Evolutionary conservation across 2,329 filamentous ascomycete genomes (phyloP).

Genomic region (Aspergillus novofumigatus): DNA sequence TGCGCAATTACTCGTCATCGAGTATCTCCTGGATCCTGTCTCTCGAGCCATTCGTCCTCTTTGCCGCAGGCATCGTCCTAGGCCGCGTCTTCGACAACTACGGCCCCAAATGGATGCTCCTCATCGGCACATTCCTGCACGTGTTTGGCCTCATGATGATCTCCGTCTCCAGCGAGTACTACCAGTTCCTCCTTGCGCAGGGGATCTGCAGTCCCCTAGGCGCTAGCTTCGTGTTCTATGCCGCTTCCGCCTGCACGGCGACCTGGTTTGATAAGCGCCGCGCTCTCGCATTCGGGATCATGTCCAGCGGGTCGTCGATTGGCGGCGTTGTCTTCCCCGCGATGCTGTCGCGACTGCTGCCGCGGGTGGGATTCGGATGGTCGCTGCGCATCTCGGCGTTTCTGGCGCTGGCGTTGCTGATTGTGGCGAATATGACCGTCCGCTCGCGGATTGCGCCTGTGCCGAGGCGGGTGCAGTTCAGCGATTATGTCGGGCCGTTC

Average conservation of each 20-base stretch:
- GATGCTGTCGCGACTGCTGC: conserved; percentile 53
- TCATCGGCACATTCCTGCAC: conserved; percentile 50
- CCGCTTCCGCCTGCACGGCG: conserved; percentile 30
- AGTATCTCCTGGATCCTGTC: conserved; percentile 58
- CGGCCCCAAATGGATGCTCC: conserved; percentile 53
- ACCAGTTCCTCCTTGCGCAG: conserved; percentile 53
- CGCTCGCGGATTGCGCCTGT: conserved; percentile 40
- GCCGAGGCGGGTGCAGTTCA: conserved; percentile 10
- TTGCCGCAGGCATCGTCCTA: conserved; percentile 52
- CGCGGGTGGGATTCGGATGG: conserved; percentile 52
- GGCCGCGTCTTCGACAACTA: conserved; percentile 61
- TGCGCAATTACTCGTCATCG: conserved; percentile 47
- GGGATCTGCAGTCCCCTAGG: conserved; percentile 51
- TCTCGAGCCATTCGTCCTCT: conserved; percentile 54
- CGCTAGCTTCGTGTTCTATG: conserved; percentile 47
- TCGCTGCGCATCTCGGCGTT: conserved; percentile 54
- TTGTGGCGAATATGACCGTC: conserved; percentile 51
- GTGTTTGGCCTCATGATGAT: conserved; percentile 58
- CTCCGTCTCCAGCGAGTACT: conserved; percentile 49
- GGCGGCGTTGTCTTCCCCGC: conserved; percentile 59
- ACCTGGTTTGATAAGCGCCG: conserved; percentile 54
- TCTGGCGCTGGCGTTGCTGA: conserved; percentile 55
- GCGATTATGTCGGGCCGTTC: conserved; percentile 30
- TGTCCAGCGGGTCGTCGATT: conserved; percentile 50
- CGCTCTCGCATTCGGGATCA: conserved; percentile 51